A percentile compares a stretch with the other conserved stretches of the same genome.
Evolutionary conservation across 768 basidiomycete genomes (phyloP).

Genomic region (Pulveroboletus ravenelii): DNA sequence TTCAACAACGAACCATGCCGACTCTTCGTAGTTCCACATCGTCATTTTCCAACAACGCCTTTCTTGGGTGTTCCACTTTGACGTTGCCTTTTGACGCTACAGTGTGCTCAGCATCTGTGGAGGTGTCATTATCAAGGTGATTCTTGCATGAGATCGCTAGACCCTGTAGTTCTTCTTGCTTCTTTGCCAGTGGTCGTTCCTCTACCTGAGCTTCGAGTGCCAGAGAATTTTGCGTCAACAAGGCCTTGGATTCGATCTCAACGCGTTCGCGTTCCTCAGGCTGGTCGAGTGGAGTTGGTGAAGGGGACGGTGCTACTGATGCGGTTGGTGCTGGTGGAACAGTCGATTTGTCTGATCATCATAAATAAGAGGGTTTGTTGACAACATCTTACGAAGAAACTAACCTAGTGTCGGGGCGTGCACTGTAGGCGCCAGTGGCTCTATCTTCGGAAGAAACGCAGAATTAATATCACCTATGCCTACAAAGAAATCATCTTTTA

Average conservation of each 20-base stretch:
- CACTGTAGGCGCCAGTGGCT: slow-evolving; percentile 36
- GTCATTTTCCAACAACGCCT: slow-evolving; percentile 82
- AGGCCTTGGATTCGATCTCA: slow-evolving; percentile 47
- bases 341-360: slow-evolving; percentile 19
- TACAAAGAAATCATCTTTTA: slow-evolving; percentile 91
- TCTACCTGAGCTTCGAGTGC: slow-evolving; percentile 82
- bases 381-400: slow-evolving; percentile 1
- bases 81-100: slow-evolving; percentile 20
- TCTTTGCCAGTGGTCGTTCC: slow-evolving; percentile 81
- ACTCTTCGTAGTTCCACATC: slow-evolving; percentile 79
- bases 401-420: slow-evolving; percentile 22
- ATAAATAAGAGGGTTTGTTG: slow-evolving; percentile 1
- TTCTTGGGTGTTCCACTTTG: slow-evolving; percentile 48
- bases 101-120: slow-evolving; percentile 10
- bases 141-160: slow-evolving; percentile 25
- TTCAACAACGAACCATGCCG: slow-evolving; percentile 50
- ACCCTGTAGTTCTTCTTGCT: slow-evolving; percentile 72
- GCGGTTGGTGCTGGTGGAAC: slow-evolving; percentile 16
- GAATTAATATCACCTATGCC: slow-evolving; percentile 99
- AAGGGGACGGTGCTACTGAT: slow-evolving; percentile 7
- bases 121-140: neutral
- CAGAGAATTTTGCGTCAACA: slow-evolving; percentile 66
- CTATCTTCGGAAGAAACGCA: slow-evolving; percentile 80
- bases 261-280: slow-evolving; percentile 42
- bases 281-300: slow-evolving; percentile 8